phyloP scores from a whole-genome alignment of 441 rosid species.

The Arabidopsis hybrid region DNA sequence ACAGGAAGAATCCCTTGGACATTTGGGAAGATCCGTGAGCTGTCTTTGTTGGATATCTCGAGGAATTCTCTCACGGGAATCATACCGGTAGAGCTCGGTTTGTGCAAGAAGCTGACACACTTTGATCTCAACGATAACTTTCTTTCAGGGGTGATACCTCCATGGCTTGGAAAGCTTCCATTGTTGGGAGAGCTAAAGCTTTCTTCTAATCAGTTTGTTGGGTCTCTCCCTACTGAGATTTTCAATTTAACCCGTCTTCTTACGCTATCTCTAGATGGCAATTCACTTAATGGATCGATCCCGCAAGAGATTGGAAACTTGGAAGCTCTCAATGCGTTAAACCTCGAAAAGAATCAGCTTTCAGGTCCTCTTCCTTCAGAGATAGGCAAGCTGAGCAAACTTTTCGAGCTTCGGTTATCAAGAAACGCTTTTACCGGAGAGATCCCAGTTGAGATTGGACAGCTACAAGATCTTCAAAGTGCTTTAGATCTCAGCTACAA shows the following conservation, averaged over 20 bases:
- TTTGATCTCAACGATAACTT: constrained; percentile 70
- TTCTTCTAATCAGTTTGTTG: constrained; percentile 71
- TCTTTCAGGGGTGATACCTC: constrained; percentile 66
- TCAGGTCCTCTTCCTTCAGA: constrained; percentile 74
- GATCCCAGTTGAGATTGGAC: constrained; percentile 77
- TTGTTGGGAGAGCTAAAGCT: constrained; percentile 89
- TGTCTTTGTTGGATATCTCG: constrained; percentile 80
- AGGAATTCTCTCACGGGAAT: constrained; percentile 70
- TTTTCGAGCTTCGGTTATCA: constrained; percentile 80
- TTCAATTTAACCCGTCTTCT: constrained; percentile 75
- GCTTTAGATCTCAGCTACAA: constrained; percentile 79
- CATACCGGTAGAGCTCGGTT: constrained; percentile 59
- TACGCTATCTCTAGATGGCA: constrained; percentile 73
- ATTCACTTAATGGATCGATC: constrained; percentile 67
- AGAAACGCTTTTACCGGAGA: constrained; percentile 73
- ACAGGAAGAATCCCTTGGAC: constrained; percentile 68
- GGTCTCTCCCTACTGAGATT: constrained; percentile 65
- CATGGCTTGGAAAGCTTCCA: constrained; percentile 75
- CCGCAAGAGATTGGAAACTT: constrained; percentile 77
- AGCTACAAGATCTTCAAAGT: constrained; percentile 81
- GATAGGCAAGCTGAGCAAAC: constrained; percentile 76
- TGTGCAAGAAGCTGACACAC: constrained; percentile 63
- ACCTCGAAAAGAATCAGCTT: constrained; percentile 71
- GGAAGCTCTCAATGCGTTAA: constrained; percentile 76
- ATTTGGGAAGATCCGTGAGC: constrained; percentile 63